Evolutionary conservation across 202 grass and related monocot genomes (phyloP).

Genomic region (Musa balbisiana): DNA sequence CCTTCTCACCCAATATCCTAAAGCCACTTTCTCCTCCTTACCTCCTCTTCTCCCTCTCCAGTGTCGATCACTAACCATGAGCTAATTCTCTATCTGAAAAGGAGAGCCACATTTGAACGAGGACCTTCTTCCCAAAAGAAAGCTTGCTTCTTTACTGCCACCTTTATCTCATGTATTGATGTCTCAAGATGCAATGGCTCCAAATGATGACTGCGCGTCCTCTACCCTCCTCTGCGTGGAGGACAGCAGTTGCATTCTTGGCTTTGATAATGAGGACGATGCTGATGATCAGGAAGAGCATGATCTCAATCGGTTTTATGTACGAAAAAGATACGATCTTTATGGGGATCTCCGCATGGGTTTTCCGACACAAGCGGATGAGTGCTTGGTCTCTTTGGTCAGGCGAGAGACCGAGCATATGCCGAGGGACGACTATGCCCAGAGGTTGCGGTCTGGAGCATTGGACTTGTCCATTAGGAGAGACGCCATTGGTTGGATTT

Average conservation of each 20-base stretch:
- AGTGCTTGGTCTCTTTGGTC: constrained; percentile 31
- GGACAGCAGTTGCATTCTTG: constrained; percentile 24
- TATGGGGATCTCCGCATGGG: constrained; percentile 2
- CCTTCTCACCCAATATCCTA: background rate
- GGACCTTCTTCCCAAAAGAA: background rate
- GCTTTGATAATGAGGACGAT: background rate
- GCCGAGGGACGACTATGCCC: constrained; percentile 19
- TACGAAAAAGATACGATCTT: constrained; percentile 7
- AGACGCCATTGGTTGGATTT: constrained; percentile 49
- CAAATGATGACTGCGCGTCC: background rate
- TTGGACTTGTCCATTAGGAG: constrained; percentile 31
- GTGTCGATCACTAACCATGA: background rate
- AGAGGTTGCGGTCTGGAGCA: constrained; percentile 27
- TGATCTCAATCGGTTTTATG: background rate
- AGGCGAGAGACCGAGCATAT: constrained; percentile 40
- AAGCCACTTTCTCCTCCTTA: background rate
- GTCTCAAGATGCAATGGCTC: background rate
- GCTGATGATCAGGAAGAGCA: background rate
- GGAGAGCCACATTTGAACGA: background rate
- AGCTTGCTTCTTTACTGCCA: background rate
- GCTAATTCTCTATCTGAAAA: background rate
- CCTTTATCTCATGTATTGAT: background rate
- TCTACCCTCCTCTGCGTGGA: constrained; percentile 36
- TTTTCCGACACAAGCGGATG: constrained; percentile 25
- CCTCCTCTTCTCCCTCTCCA: background rate